Evolutionary conservation across 225 moss, liverwort and hornwort genomes (phyloP), one percentile per base, ranked within the genome.

Genomic region (Asterella californica): DNA sequence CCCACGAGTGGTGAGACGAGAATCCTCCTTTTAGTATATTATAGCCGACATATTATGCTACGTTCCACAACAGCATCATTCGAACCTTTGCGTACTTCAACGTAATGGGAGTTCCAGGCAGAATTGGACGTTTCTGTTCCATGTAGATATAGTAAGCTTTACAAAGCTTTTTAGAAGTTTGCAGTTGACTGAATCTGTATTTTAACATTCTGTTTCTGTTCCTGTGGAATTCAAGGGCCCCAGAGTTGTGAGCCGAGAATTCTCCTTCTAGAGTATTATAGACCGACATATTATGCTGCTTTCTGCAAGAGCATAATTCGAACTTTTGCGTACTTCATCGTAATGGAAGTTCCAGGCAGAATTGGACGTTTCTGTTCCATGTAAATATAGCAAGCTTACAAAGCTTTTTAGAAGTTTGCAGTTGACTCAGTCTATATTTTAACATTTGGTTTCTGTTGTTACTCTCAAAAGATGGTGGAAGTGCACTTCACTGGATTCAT

Each of bases 381-480:
- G 14, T 47, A 27, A 46, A 71, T 2, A 71, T 45, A 22, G 27
- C n/a, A 6, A 25, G 5, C 38, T 24, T 21, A 7, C 21, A 19
- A 42, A 25, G 6, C 1, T 49, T 0, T 21, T 42, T 0, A n/a
- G 22, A 25, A 72, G 50, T 73, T n/a, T 52, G n/a, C 48, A 73
- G 50, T 30, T 19, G 72, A 46, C 25, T 50, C 30, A 36, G 30
- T 18, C 0, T n/a, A 10, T 54, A 75, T 1, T 17, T 18, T 76
- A 59, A 59, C 37, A 76, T 32, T 9, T 30, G 8, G 34, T 4
- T 30, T 5, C 45, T 47, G 22, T 24, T 36, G n/a, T n/a, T n/a
- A n/a, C n/a, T n/a, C n/a, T n/a, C n/a, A n/a, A n/a, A 36, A 96
- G 94, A 96, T 96, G 96, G 90, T 91, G 72, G 96, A 96, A 88